Conservation (phyloP, 2,329 filamentous ascomycete genomes). For the Aspergillus sp. region DNA sequence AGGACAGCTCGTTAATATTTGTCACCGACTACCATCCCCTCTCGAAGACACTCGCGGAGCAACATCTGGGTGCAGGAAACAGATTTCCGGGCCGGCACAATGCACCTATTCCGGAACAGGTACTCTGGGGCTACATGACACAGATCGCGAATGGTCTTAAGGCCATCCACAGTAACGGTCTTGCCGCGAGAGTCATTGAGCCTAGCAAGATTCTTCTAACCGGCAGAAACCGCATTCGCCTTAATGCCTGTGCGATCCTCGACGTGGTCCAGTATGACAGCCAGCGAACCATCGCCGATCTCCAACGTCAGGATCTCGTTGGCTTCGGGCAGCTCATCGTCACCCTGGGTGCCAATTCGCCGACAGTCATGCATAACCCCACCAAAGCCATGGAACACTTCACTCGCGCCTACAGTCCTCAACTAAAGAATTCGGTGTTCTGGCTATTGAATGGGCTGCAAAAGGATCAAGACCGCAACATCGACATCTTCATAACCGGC, state of each 20-base stretch:
- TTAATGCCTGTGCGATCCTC: slow-evolving; percentile 84
- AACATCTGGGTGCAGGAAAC: slow-evolving; percentile 55
- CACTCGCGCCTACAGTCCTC: slow-evolving; percentile 70
- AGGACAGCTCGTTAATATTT: slow-evolving; percentile 90
- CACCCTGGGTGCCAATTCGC: slow-evolving; percentile 72
- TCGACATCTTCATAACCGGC: slow-evolving; percentile 74
- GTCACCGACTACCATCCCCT: slow-evolving; percentile 91
- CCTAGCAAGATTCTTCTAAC: slow-evolving; percentile 87
- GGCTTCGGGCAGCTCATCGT: slow-evolving; percentile 83
- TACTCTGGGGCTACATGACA: slow-evolving; percentile 88
- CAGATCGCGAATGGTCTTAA: slow-evolving; percentile 88
- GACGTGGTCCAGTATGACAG: slow-evolving; percentile 85
- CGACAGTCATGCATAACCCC: slow-evolving; percentile 60
- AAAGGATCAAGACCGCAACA: slow-evolving; percentile 62
- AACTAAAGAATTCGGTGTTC: slow-evolving; percentile 73
- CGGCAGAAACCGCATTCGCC: slow-evolving; percentile 81
- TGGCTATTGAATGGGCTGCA: slow-evolving; percentile 75
- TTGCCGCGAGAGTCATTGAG: slow-evolving; percentile 84
- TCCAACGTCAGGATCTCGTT: slow-evolving; percentile 84
- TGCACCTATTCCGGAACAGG: slow-evolving; percentile 64
- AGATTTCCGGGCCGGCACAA: slow-evolving; percentile 46
- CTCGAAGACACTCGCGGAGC: slow-evolving; percentile 83
- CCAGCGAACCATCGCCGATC: slow-evolving; percentile 65
- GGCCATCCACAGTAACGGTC: slow-evolving; percentile 74
- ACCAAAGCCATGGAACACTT: slow-evolving; percentile 74